phyloP scores from a whole-genome alignment of 2,329 filamentous ascomycete species.

The Fonsecaea nubica region DNA sequence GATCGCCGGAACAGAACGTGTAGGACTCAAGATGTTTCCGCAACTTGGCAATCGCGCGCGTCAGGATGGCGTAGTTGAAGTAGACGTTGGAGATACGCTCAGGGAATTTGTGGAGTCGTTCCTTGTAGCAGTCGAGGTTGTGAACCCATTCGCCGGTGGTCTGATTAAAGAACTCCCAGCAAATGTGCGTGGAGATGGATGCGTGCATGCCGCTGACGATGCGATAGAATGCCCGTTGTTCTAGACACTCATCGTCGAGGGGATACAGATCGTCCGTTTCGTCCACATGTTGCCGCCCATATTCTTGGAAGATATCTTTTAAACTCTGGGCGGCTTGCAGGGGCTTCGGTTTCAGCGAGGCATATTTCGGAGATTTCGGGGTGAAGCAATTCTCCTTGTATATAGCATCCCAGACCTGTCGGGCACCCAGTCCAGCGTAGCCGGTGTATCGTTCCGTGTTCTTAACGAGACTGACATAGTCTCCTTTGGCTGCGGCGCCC shows the following conservation, averaged over 20 bases:
- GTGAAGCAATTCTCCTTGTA: conserved; percentile 97
- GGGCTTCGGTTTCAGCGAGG: conserved; percentile 36
- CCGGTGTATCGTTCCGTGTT: conserved; percentile 97
- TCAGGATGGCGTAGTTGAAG: conserved; percentile 97
- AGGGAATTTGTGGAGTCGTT: conserved; percentile 80
- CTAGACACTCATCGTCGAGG: conserved; percentile 87
- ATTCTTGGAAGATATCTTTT: conserved; percentile 62
- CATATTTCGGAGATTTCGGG: conserved; percentile 48
- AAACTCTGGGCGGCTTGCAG: conserved; percentile 65
- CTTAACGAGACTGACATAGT: conserved; percentile 92
- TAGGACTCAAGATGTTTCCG: conserved; percentile 81
- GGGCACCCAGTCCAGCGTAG: conserved; percentile 81
- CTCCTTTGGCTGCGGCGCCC: conserved; percentile 81
- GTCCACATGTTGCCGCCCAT: conserved; percentile 60
- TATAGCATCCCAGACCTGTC: conserved; percentile 94
- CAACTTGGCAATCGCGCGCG: conserved; percentile 88
- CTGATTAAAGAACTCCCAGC: conserved; percentile 95
- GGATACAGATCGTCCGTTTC: conserved; percentile 65
- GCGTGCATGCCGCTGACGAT: conserved; percentile 98
- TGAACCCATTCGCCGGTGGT: conserved; percentile 91
- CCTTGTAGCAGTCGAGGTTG: conserved; percentile 86
- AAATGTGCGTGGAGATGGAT: conserved; percentile 94
- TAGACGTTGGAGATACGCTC: conserved; percentile 97
- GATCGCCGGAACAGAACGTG: conserved; percentile 90
- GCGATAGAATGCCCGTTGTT: conserved; percentile 98